These are phyloP conservation scores for Camillea tinctor DNA, from an alignment of 2,329 filamentous ascomycete species.

Conservation along the genomic window DNA sequence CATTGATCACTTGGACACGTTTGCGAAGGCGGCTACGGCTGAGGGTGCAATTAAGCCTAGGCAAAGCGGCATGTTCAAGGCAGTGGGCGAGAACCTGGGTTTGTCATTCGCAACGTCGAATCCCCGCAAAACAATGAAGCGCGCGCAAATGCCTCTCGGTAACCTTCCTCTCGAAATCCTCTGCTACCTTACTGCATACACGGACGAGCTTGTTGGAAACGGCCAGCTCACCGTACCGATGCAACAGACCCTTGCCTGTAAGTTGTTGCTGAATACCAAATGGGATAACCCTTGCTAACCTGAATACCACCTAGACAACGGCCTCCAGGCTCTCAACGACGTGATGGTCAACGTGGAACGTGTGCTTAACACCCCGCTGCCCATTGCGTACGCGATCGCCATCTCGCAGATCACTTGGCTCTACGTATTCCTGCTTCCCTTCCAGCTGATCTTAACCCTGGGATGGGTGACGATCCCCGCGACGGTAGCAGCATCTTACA, in stretches of 20 bases:
- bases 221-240: conserved; percentile 55
- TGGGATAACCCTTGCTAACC: conserved; percentile 3
- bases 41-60: conserved; percentile 39
- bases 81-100: conserved; percentile 70
- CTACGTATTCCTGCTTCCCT: conserved; percentile 77
- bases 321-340: conserved; percentile 67
- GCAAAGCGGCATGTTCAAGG: conserved; percentile 57
- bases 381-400: conserved; percentile 78
- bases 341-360: conserved; percentile 71
- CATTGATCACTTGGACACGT: conserved; percentile 71
- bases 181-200: conserved; percentile 65
- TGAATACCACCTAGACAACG: conserved; percentile 45
- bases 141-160: conserved; percentile 68
- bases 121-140: conserved; percentile 75
- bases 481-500: conserved; percentile 70
- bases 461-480: conserved; percentile 76
- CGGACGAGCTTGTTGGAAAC: conserved; percentile 59
- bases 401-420: conserved; percentile 86
- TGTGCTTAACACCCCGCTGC: conserved; percentile 78
- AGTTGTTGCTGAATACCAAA: conserved; percentile 9
- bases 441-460: conserved; percentile 68
- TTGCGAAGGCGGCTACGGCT: conserved; percentile 57
- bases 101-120: conserved; percentile 75
- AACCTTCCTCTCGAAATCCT: conserved; percentile 84
- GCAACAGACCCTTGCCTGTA: conserved; percentile 57